Percentiles rank a stretch among this genome's conserved stretches.
phyloP scores from a whole-genome alignment of 352 stramenopile species.

The Aphanomyces astaci region DNA sequence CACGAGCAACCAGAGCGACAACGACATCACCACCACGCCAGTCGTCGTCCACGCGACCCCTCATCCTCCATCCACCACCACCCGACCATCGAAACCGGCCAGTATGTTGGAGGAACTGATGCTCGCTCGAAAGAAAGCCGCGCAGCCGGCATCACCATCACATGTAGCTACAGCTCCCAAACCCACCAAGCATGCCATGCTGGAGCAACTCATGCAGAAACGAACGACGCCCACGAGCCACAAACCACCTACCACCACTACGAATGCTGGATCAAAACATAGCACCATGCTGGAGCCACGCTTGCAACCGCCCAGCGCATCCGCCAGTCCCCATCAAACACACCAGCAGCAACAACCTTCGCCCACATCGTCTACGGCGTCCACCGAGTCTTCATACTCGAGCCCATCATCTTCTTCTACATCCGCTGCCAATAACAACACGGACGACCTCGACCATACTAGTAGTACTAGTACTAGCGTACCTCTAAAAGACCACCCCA shows the following conservation, averaged over 20 bases:
- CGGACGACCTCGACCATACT: no score
- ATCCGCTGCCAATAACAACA: not conserved
- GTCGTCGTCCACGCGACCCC: no score
- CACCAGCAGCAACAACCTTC: not conserved
- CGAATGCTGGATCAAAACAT: not conserved
- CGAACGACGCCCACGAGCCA: not conserved
- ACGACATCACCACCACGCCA: not conserved
- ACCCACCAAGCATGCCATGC: slow-evolving; percentile 10
- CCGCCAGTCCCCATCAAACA: not conserved
- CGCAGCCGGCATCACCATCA: not conserved
- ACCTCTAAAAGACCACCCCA: slow-evolving; percentile 25
- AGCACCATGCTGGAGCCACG: not conserved
- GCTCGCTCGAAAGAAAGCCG: not conserved
- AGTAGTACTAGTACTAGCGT: no score
- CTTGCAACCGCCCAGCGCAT: not conserved
- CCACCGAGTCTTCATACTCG: not conserved
- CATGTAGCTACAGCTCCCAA: not conserved
- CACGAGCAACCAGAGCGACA: not conserved
- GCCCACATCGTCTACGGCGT: not conserved
- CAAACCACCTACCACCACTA: not conserved
- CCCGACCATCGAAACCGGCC: not conserved
- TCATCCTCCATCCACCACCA: no score
- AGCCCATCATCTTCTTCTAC: not conserved
- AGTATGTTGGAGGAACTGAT: slow-evolving; percentile 19
- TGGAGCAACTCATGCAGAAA: slow-evolving; percentile 18